Percentiles rank a stretch among this genome's conserved stretches.
These are phyloP conservation scores for Dentiscutata heterogama DNA, from an alignment of 371 early-diverging fungal species.

Conservation along the genomic window DNA sequence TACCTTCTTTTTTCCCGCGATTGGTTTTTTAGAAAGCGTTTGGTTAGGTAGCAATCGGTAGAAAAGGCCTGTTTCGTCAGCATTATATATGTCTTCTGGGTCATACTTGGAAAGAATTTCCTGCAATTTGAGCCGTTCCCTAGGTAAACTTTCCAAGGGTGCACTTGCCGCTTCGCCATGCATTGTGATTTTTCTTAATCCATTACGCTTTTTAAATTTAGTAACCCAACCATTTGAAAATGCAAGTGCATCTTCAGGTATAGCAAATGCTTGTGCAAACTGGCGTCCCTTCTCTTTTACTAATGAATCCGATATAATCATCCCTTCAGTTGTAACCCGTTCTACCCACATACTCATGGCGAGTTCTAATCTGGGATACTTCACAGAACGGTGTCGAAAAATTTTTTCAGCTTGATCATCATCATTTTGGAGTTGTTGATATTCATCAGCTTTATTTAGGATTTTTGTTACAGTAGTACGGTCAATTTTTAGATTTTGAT, in stretches of 20 bases:
- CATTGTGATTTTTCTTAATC: neutral
- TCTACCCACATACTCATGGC: conserved; percentile 25
- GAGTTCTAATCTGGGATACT: conserved; percentile 1
- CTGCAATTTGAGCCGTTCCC: neutral
- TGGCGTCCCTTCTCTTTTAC: neutral
- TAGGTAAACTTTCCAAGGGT: neutral
- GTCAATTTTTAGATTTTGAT: neutral
- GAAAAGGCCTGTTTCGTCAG: neutral
- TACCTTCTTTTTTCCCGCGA: neutral
- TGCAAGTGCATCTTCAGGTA: neutral
- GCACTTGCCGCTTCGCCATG: conserved; percentile 17
- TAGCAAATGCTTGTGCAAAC: conserved; percentile 4
- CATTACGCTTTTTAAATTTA: conserved; percentile 28
- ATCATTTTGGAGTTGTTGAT: no score
- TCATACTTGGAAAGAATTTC: neutral
- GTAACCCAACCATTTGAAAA: conserved; percentile 15
- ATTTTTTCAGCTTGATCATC: neutral
- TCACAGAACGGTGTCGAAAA: neutral
- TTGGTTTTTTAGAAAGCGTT: neutral
- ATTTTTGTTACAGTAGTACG: neutral
- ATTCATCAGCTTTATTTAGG: neutral
- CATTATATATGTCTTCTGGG: conserved; percentile 6
- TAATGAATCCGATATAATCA: conserved; percentile 15
- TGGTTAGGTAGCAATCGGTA: neutral
- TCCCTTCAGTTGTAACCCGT: neutral